Percentiles rank a stretch among this genome's conserved stretches.
Evolutionary conservation across 441 rosid genomes (phyloP).

Genomic region (Euphorbia schlechtendalii): DNA sequence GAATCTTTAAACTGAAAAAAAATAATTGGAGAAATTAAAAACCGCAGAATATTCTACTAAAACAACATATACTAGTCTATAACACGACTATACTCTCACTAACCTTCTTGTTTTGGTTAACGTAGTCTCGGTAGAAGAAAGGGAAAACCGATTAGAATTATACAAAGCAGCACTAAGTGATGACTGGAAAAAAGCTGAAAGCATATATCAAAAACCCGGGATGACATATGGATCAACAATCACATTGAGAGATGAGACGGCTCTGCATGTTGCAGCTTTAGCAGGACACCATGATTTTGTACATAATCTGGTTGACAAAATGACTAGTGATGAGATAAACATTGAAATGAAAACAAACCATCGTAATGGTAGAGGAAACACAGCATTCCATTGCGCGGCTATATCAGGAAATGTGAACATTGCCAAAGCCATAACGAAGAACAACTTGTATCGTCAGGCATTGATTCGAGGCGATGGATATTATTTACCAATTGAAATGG

Average conservation of each 20-base stretch:
- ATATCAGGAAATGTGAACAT: no score
- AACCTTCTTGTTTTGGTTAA: no score
- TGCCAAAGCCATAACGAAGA: not conserved
- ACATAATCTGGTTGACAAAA: constrained; percentile 19
- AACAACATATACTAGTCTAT: no score
- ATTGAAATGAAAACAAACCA: no score
- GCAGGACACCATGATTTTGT: constrained; percentile 20
- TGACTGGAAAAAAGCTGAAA: constrained; percentile 6
- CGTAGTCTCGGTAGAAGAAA: no score
- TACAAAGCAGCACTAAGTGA: constrained; percentile 6
- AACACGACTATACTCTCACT: no score
- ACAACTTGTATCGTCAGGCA: not conserved
- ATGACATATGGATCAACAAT: constrained; percentile 7
- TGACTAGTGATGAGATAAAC: constrained; percentile 5
- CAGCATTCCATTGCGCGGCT: no score
- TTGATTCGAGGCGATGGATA: constrained; percentile 14
- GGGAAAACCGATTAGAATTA: not conserved
- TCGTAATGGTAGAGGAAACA: not conserved
- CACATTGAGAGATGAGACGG: constrained; percentile 17
- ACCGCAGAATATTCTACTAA: no score
- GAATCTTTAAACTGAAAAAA: no score
- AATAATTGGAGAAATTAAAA: no score
- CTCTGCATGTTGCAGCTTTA: constrained; percentile 27
- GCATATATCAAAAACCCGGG: not conserved
- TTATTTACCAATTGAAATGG: constrained; percentile 15